Evolutionary conservation across 495 filamentous ascomycete species (phyloP).

Genomic region (Mytilinidion resinicola): DNA sequence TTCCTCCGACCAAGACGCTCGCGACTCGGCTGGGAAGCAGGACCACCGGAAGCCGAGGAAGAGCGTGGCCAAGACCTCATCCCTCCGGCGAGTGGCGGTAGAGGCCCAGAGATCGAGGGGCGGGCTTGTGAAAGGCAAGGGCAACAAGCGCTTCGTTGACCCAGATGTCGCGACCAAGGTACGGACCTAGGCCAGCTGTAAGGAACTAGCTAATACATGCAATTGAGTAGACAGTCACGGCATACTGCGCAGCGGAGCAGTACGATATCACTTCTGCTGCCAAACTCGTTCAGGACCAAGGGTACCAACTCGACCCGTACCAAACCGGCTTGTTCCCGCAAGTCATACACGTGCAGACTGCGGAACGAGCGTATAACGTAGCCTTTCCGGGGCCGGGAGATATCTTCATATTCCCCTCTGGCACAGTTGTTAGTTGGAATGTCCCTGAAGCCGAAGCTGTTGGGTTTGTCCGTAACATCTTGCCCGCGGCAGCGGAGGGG

Average conservation of each 20-base stretch:
- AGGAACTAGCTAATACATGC: neutral
- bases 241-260: slow-evolving; percentile 78
- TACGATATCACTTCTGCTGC: slow-evolving; percentile 71
- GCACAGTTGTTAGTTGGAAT: slow-evolving; percentile 89
- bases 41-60: slow-evolving; percentile 18
- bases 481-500: slow-evolving; percentile 69
- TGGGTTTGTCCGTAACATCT: slow-evolving; percentile 63
- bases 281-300: slow-evolving; percentile 63
- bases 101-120: slow-evolving; percentile 36
- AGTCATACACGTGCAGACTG: slow-evolving; percentile 61
- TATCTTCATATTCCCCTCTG: slow-evolving; percentile 94
- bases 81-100: slow-evolving; percentile 34
- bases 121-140: slow-evolving; percentile 31
- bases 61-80: slow-evolving; percentile 25
- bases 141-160: slow-evolving; percentile 33
- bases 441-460: slow-evolving; percentile 64
- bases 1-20: neutral
- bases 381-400: slow-evolving; percentile 65
- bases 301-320: slow-evolving; percentile 58
- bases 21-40: neutral
- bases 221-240: slow-evolving; percentile 55
- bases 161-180: slow-evolving; percentile 38
- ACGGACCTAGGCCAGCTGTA: neutral
- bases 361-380: slow-evolving; percentile 50
- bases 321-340: slow-evolving; percentile 58